A percentile compares a stretch with the other conserved stretches of the same genome.
Evolutionary conservation across 495 filamentous ascomycete genomes (phyloP).

Genomic region (Tuber magnatum): DNA sequence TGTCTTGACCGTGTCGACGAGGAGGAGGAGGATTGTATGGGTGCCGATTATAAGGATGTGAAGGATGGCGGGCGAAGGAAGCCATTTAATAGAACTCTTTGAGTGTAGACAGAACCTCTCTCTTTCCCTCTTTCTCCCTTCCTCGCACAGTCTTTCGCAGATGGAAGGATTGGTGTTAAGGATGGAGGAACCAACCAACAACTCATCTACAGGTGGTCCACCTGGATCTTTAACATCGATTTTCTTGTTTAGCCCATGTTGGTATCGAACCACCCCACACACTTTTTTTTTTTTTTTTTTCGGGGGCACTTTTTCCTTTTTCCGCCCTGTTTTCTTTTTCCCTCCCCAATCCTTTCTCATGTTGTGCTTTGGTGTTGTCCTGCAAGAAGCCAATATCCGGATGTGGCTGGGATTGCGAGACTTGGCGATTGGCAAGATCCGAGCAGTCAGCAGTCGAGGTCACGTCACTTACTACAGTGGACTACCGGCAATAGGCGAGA

Average conservation of each 20-base stretch:
- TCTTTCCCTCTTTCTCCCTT: neutral
- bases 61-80: conserved; percentile 4
- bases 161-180: neutral
- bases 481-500: too few relatives aligned
- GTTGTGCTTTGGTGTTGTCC: neutral
- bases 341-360: neutral
- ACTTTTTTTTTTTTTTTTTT: neutral
- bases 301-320: neutral
- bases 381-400: neutral
- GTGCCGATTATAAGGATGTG: conserved; percentile 8
- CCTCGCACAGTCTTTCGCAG: too few relatives aligned
- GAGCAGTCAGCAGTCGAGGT: neutral
- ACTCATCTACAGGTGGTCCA: neutral
- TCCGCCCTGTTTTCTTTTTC: neutral
- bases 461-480: neutral
- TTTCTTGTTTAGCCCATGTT: neutral
- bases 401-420: neutral
- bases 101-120: neutral
- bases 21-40: neutral
- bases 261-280: neutral
- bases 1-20: neutral
- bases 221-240: neutral
- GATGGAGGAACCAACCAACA: neutral
- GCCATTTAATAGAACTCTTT: conserved; percentile 16
- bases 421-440: neutral